Percentiles rank a stretch among this genome's conserved stretches.
phyloP scores from a whole-genome alignment of 306 rosid genomes.

The Cucumis hystrix region DNA sequence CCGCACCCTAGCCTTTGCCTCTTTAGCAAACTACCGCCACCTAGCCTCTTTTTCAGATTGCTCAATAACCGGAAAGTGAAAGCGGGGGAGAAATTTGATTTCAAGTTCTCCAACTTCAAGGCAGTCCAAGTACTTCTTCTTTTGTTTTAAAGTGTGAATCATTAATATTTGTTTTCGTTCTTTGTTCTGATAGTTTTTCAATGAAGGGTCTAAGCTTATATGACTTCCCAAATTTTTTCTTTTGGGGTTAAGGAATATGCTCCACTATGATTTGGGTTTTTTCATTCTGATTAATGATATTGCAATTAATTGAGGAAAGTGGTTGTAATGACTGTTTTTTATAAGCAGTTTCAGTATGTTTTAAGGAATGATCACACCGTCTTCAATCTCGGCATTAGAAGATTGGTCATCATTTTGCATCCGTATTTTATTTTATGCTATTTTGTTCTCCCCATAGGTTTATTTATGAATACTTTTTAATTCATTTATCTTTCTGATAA shows the following conservation, averaged over 20 bases:
- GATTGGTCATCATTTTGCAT: not conserved
- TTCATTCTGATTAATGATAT: too few relatives aligned
- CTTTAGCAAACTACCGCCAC: too few relatives aligned
- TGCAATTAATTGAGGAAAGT: not conserved
- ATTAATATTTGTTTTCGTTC: too few relatives aligned
- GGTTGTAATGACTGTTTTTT: not conserved
- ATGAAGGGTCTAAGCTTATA: too few relatives aligned
- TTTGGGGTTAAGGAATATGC: too few relatives aligned
- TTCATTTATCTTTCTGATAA: not conserved
- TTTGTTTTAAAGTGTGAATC: too few relatives aligned
- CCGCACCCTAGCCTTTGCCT: too few relatives aligned
- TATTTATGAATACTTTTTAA: not conserved
- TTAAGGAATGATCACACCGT: not conserved
- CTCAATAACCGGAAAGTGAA: slow-evolving; percentile 41
- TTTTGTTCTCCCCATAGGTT: not conserved
- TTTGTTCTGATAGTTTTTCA: too few relatives aligned
- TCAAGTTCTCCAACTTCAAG: slow-evolving; percentile 14
- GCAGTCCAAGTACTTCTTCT: too few relatives aligned
- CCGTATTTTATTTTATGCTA: not conserved
- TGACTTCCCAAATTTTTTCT: too few relatives aligned
- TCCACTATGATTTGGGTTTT: too few relatives aligned
- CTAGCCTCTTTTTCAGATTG: slow-evolving; percentile 19
- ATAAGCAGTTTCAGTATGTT: not conserved
- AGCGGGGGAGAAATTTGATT: slow-evolving; percentile 32
- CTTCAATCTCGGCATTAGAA: not conserved